Evolutionary conservation across 2,329 filamentous ascomycete species (phyloP), one percentile per base, ranked within the genome.

Genomic region (Arachnomyces sp.): DNA sequence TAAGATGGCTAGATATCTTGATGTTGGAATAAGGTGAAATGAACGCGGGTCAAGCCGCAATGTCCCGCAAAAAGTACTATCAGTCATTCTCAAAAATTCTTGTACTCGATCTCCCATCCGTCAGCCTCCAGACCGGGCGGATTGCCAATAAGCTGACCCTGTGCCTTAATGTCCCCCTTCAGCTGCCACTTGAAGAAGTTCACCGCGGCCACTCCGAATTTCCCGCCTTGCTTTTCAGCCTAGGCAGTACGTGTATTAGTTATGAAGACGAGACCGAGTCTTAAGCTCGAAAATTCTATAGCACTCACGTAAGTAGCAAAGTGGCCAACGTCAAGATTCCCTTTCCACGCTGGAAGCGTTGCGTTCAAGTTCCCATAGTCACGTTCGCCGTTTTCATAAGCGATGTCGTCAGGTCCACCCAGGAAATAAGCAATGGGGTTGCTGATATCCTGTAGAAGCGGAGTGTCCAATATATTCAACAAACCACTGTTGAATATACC

Each of bases 391-490:
- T 38, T 11, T 15, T 15, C 13, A n/a, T 3, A 25, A 12, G 14
- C 7, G n/a, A 38, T 38, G 18, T 38, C 36, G 8, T 36, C 45
- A 3, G 44, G 40, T 8, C 47, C 48, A 3, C 32, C 32, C 4
- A 1, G 32, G 32, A 34, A 34, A 38, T 38, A 41, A 52, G 53
- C 49, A 52, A 52, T 3, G 44, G 44, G 30, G 49, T 51, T 12
- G 37, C 38, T 31, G 35, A 31, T 28, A 49, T 51, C 34, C 41
- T 44, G 50, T 50, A 55, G 16, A 53, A 13, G n/a, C 3, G 4
- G 32, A 4, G 32, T 34, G 17, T 34, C 7, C n/a, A n/a, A n/a
- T 11, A 3, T 3, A 7, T 4, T 34, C 11, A 4, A 3, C 6
- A 34, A 4, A 11, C 36, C 36, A 31, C 36, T 38, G 18, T 38